Base-by-base conservation (phyloP, 108 stramenopile genomes). In the Fistulifera pelliculosa region DNA sequence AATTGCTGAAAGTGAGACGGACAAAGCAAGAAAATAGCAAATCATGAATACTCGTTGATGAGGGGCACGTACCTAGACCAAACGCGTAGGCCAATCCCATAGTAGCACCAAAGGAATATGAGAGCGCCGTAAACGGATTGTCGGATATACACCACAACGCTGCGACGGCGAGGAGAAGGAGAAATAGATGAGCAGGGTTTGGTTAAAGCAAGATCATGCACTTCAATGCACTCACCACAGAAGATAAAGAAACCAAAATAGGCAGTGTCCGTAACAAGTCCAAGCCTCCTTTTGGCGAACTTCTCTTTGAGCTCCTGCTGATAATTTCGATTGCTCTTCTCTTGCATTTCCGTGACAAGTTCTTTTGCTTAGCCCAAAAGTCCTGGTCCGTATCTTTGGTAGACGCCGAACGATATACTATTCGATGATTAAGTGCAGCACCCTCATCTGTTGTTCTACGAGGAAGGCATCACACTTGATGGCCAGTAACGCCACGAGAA, bases 61-160 rank as follows among this genome's bases (percentile, higher is more conserved):
- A 6, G 6, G 8, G 31, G 3, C 31, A 35, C 31, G 31, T 35
- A 35, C 31, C 85, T 50, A 92, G 58, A 1, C 86, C 90, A 58
- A 85, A 92, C 0, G 83, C 59, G 59, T 92, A 92, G 2, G 85
- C 84, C 39, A 82, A 61, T 17, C 90, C 90, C 49, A 78, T 73
- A 15, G 68, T 26, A 22, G 86, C 69, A n/a, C 90, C 90, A 69
- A 87, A 74, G 2, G 70, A 56, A 47, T 81, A 92, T 1, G 86
- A 87, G 16, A 87, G 24, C 1, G 86, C 27, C 10, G 78, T 64
- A 55, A 83, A 83, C 7, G 85, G 80, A 59, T 83, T 80, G 27
- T 75, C 42, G 27, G 49, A 69, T 8, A 58, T 38, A 0, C 73
- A 4, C 90, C 90, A 92, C 16, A 87, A 49, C 8, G 31, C 31